Base-by-base conservation (phyloP, 2,329 filamentous ascomycete species). In the Fusarium torreyae region DNA sequence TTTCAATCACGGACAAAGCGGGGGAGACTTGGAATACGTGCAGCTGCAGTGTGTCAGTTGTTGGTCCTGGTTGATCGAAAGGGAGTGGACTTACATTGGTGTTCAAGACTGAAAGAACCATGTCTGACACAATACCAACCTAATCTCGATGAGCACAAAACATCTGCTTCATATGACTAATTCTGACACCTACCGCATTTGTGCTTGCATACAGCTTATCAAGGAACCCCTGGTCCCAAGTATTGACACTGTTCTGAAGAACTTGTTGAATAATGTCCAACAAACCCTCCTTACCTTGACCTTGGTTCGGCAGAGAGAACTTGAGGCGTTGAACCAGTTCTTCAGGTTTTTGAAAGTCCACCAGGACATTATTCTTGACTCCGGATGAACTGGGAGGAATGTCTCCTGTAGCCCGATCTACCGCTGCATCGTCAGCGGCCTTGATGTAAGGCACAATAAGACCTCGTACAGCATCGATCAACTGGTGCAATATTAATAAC, bases 161-260 rank as follows among this genome's bases (percentile, higher is more conserved):
- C 24, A 44, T 26, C 14, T 34, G 24, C 33, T 9, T 40, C 8
- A 36, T 11, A 9, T 13, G 11, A 39, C 17, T 24, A 15, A 15
- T 7, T 36, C 9, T 4, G 10, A 18, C 17, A 80, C 87, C 63
- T 76, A 91, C 90, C 42, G 95, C 91, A 76, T 96, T 96, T 39
- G 93, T 97, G 69, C 91, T 91, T n/a, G 92, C 89, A 79, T 98
- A 98, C 18, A 98, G 85, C 82, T 99, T 98, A 81, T 98, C 94
- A 76, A 98, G 82, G 80, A 98, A 99, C 13, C 95, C 95, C 80
- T 97, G 94, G 76, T 97, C 92, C 93, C 94, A 98, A n/a, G 95
- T 98, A 81, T 99, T 99, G 76, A 98, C 95, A 75, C 92, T 96
- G 80, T 97, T 94, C 68, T 88, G 86, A 42, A 98, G 84, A 20